Evolutionary conservation across 257 asterid species (phyloP), one percentile per base, ranked within the genome.

Genomic region (Scutellaria minor): DNA sequence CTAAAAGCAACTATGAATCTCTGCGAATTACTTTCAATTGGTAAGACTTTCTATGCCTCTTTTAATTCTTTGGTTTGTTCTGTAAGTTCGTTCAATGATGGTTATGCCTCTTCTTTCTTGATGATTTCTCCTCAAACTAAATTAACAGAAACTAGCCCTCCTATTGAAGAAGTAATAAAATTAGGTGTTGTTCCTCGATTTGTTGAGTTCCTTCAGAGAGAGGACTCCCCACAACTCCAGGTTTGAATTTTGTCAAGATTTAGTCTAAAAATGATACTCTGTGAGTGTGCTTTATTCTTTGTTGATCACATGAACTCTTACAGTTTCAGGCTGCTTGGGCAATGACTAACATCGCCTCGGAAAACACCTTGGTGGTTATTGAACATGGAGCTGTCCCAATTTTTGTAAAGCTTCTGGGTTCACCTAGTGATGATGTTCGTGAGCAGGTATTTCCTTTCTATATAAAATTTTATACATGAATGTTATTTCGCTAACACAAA

Each of bases 321-420:
- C 84, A 90, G 97, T 89, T 93, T 77, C 96, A 90, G 81, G 90
- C 97, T 81, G 97, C 97, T 70, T 93, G 98, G 98, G 98, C 98
- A 5, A 96, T 93, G 53, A 93, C 98, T 59, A 93, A 93, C 81
- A 90, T 93, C 73, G 98, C 98, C 7, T 90, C 97, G 9, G 96
- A 93, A 73, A 82, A 90, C 73, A 93, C 98, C 24, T 87, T 84
- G 75, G 95, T 93, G 75, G 98, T 90, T 73, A 86, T 93, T 75
- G 93, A 89, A 74, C 96, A 89, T 79, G 97, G 89, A 5, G 96
- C 98, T 14, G 90, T 93, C 56, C 98, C 97, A 51, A 80, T 89
- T 75, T 90, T 93, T 71, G 93, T 83, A 14, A 87, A 86, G 85
- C 98, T 93, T 68, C 85, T 93, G 56, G 86, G 81, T 56, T 93